A percentile compares a stretch with the other conserved stretches of the same genome.
Conservation (phyloP, 768 basidiomycete genomes). For the Lentinula guzmanii region DNA sequence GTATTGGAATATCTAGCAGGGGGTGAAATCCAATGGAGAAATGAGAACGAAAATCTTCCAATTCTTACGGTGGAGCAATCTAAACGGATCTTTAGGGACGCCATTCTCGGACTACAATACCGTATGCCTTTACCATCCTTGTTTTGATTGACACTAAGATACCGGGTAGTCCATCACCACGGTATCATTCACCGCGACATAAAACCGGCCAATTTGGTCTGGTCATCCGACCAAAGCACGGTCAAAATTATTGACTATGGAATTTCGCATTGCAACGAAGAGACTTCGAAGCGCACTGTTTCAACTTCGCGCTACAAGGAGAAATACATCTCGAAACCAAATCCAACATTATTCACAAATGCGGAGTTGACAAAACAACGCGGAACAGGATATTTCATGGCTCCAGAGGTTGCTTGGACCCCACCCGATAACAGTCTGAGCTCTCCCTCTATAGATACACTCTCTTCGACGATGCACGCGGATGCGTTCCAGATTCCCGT, state of each 20-base stretch:
- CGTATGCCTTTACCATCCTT: slow-evolving; percentile 19
- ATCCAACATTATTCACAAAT: slow-evolving; percentile 27
- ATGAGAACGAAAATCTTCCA: slow-evolving; percentile 21
- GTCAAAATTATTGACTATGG: slow-evolving; percentile 93
- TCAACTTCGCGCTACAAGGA: neutral
- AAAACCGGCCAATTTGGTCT: slow-evolving; percentile 84
- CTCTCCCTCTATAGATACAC: neutral
- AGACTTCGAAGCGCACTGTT: slow-evolving; percentile 3
- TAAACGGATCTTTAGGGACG: slow-evolving; percentile 34
- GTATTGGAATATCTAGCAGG: slow-evolving; percentile 38
- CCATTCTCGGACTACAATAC: slow-evolving; percentile 37
- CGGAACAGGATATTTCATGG: slow-evolving; percentile 39
- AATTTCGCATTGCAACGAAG: slow-evolving; percentile 14
- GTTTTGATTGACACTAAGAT: neutral
- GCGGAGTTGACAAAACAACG: slow-evolving; percentile 31
- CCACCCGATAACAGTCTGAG: slow-evolving; percentile 14
- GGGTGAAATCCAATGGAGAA: slow-evolving; percentile 34
- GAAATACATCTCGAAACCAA: slow-evolving; percentile 10
- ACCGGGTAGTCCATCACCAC: slow-evolving; percentile 28
- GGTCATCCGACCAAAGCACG: slow-evolving; percentile 39
- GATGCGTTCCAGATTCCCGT: neutral
- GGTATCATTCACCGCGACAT: slow-evolving; percentile 85
- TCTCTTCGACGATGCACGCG: neutral
- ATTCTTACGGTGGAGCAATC: slow-evolving; percentile 29
- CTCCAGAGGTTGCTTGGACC: slow-evolving; percentile 39